A percentile compares a stretch with the other conserved stretches of the same genome.
phyloP scores from a whole-genome alignment of 345 rosid genomes.

The Ceriops zippeliana region DNA sequence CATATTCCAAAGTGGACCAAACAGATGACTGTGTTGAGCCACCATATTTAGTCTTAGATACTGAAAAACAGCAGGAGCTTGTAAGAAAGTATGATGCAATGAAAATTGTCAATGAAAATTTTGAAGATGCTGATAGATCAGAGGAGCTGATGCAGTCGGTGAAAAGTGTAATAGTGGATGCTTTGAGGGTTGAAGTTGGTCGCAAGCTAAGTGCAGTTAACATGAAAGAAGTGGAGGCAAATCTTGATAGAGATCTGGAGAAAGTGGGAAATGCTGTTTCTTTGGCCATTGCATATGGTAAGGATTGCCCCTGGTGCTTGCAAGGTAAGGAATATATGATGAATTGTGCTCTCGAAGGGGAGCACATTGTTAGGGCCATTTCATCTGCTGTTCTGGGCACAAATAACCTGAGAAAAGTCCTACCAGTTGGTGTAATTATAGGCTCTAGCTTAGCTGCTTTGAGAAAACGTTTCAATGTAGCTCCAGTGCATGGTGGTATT shows the following conservation, averaged over 20 bases:
- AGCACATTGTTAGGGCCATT: constrained; percentile 53
- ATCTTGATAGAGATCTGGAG: constrained; percentile 59
- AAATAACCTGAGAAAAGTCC: constrained; percentile 53
- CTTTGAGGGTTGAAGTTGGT: constrained; percentile 68
- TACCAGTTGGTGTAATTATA: constrained; percentile 78
- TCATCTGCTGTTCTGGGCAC: constrained; percentile 68
- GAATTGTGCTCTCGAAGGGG: constrained; percentile 45
- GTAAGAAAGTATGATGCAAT: constrained; percentile 29
- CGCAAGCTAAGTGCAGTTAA: constrained; percentile 60
- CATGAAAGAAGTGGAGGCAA: constrained; percentile 48
- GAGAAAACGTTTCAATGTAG: constrained; percentile 60
- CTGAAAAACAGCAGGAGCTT: constrained; percentile 44
- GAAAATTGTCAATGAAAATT: constrained; percentile 26
- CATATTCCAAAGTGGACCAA: constrained; percentile 26
- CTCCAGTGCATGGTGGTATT: constrained; percentile 31
- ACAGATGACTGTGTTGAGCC: constrained; percentile 56
- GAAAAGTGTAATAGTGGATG: constrained; percentile 53
- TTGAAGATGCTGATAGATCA: constrained; percentile 28
- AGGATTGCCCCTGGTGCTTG: constrained; percentile 35
- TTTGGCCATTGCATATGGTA: constrained; percentile 40
- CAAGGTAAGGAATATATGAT: constrained; percentile 26
- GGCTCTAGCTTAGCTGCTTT: constrained; percentile 92
- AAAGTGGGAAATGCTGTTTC: constrained; percentile 67
- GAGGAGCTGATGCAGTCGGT: constrained; percentile 54
- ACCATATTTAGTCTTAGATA: constrained; percentile 56